phyloP scores from a whole-genome alignment of 192 early-diverging fungal species.

The Kickxella alabastrina region DNA sequence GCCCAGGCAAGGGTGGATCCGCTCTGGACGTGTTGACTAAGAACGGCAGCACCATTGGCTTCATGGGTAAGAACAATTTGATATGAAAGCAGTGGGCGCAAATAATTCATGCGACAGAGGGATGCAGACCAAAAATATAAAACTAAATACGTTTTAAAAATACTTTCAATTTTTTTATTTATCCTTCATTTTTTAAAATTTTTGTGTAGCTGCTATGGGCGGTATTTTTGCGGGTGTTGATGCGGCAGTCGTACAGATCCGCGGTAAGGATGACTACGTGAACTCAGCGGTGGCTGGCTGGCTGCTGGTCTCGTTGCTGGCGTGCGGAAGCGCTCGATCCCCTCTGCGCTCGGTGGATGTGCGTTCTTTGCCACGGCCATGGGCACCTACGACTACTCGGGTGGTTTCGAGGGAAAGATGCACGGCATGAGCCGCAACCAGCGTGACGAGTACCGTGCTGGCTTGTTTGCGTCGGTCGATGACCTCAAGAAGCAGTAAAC shows the following conservation, averaged over 20 bases:
- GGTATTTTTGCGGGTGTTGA: conserved; percentile 73
- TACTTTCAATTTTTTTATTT: conserved; percentile 1
- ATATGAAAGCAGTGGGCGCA: too few species aligned
- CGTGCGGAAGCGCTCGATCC: conserved; percentile 56
- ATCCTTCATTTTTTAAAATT: too few species aligned
- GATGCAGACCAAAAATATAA: too few species aligned
- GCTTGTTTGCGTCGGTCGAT: conserved; percentile 43
- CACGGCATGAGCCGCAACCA: conserved; percentile 37
- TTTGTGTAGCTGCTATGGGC: conserved; percentile 65
- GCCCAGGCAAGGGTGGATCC: conserved; percentile 34
- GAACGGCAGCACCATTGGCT: conserved; percentile 62
- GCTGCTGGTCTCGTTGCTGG: conserved; percentile 69
- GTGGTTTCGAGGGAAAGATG: conserved; percentile 47
- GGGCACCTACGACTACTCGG: conserved; percentile 64
- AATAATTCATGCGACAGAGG: too few species aligned
- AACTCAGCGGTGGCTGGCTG: conserved; percentile 72
- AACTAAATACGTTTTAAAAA: too few species aligned
- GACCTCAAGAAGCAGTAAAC: conserved; percentile 31
- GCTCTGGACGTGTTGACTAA: conserved; percentile 56
- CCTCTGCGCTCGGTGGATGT: conserved; percentile 60
- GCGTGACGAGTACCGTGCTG: conserved; percentile 45
- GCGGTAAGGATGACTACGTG: conserved; percentile 65
- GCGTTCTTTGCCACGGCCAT: conserved; percentile 62
- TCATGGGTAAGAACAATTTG: conserved; percentile 58
- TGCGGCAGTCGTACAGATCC: conserved; percentile 53